Evolutionary conservation across 495 filamentous ascomycete species (phyloP).

Genomic region (Penicillium taxi): DNA sequence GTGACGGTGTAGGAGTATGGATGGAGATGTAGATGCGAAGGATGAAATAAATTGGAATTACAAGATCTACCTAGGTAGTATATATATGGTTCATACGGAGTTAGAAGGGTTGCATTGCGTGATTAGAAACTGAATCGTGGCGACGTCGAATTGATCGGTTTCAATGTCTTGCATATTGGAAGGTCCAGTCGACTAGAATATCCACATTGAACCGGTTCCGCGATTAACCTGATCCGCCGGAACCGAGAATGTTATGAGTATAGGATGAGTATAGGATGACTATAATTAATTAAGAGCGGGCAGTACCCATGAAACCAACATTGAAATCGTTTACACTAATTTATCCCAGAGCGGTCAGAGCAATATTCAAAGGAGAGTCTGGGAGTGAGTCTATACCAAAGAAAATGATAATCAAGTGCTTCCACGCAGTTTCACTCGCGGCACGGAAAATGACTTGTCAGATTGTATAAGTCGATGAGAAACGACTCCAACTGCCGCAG

Average conservation of each 20-base stretch:
- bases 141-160: background rate
- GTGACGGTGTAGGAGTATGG: background rate
- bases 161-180: background rate
- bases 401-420: background rate
- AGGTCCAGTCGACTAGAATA: constrained; percentile 7
- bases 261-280: background rate
- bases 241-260: constrained; percentile 26
- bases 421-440: constrained; percentile 4
- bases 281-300: too few relatives aligned
- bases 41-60: background rate
- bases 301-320: too few relatives aligned
- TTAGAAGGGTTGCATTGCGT: background rate
- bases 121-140: background rate
- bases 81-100: background rate
- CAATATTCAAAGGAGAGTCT: background rate
- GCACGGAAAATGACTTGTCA: constrained; percentile 8
- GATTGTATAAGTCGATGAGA: constrained; percentile 2
- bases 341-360: too few relatives aligned
- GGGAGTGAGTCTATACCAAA: background rate
- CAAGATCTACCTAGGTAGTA: background rate
- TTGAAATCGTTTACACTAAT: too few relatives aligned
- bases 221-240: constrained; percentile 11
- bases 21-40: background rate
- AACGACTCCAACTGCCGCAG: background rate
- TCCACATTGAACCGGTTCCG: background rate